Evolutionary conservation across 345 rosid genomes (phyloP), one percentile per base, ranked within the genome.

Genomic region (Citrus sp.): DNA sequence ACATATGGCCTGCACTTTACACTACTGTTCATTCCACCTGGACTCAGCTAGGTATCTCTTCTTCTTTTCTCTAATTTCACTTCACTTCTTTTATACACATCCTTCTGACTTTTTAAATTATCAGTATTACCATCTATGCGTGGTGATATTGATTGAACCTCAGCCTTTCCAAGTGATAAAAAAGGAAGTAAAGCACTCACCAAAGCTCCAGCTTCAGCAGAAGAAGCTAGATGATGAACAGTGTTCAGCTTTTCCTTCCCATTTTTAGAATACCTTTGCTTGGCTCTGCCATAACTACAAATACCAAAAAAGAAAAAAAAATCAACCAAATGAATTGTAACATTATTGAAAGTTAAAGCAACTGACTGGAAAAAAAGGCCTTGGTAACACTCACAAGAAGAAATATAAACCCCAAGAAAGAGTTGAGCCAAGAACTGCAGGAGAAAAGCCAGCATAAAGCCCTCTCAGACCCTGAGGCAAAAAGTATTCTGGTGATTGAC

Each of bases 161-260:
- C n/a, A 7, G 12, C 69, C 51, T 51, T 70, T 30, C 77, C 51
- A 75, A 55, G 71, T 81, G 63, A 70, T 60, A 9, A 27, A 37
- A 59, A 73, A 37, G 71, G 28, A 85, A 77, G 65, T 60, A 61
- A 79, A 67, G 72, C 58, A 81, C 93, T 87, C 61, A 95, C 99
- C 93, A 95, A 84, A 82, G 85, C 94, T 78, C 99, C 97, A 56
- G 98, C 97, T 89, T 95, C 98, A 66, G 99, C 98, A 75, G 99
- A 97, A 79, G 97, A 90, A 84, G 92, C 93, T 73, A 95, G 94
- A 86, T 95, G 98, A 81, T 91, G 92, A 74, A 86, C 82, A 55
- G 98, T 89, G 65, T 89, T 90, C 75, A 92, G 85, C 77, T 81
- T 89, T 74, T 82, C 89, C 34, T 90, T 91, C 82, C 89, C 87